Percentiles rank a stretch among this genome's conserved stretches.
Conservation (phyloP, 306 rosid species). For the Bauhinia variegata region DNA sequence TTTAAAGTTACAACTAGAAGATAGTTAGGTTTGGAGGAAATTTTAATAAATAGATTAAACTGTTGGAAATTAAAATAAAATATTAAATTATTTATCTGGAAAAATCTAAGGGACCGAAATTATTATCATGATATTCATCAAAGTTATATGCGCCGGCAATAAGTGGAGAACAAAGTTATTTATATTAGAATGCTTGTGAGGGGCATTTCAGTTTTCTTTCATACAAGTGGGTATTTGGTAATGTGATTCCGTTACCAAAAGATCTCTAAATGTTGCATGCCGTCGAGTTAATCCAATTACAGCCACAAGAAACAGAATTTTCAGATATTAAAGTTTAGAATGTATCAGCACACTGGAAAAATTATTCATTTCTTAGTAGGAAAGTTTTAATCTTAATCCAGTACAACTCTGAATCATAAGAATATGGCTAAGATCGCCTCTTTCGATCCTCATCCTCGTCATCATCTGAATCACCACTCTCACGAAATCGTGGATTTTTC, state of each 20-base stretch:
- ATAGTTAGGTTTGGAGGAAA: too few species aligned
- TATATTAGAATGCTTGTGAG: constrained; percentile 4
- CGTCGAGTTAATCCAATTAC: neutral
- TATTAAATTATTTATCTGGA: too few species aligned
- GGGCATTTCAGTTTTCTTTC: neutral
- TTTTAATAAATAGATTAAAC: too few species aligned
- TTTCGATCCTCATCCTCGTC: constrained; percentile 88
- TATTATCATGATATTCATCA: too few species aligned
- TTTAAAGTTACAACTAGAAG: too few species aligned
- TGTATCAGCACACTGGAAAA: neutral
- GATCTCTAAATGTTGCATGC: too few species aligned
- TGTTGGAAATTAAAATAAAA: too few species aligned
- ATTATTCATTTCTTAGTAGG: constrained; percentile 10
- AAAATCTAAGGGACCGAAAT: too few species aligned
- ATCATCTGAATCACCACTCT: constrained; percentile 96
- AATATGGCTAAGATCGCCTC: constrained; percentile 46
- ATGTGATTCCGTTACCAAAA: too few species aligned
- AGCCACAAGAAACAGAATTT: constrained; percentile 15
- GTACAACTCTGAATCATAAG: neutral
- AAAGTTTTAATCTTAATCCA: constrained; percentile 6
- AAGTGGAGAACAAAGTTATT: constrained; percentile 10
- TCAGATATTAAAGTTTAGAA: constrained; percentile 11
- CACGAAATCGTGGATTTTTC: constrained; percentile 96
- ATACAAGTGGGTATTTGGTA: too few species aligned
- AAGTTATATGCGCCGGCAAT: neutral